A percentile compares a stretch with the other conserved stretches of the same genome.
Evolutionary conservation across 331 rosid species (phyloP).

Genomic region (Cucumis variabilis): DNA sequence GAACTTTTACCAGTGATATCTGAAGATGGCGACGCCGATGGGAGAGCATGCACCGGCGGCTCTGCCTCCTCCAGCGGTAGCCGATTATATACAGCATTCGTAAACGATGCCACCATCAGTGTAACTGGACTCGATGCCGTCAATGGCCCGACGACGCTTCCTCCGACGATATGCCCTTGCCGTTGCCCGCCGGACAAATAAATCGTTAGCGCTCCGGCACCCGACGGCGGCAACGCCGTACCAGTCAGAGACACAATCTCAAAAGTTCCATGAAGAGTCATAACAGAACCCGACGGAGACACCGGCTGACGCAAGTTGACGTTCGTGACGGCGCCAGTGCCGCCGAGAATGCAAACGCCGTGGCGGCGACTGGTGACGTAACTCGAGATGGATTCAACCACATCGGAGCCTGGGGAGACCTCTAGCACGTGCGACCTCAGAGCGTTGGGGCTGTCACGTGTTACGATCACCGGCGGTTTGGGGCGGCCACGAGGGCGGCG

Average conservation of each 20-base stretch:
- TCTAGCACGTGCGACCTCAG: slow-evolving; percentile 90
- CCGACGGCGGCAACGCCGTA: slow-evolving; percentile 75
- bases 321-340: slow-evolving; percentile 85
- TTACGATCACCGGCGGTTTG: slow-evolving; percentile 85
- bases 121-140: slow-evolving; percentile 77
- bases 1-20: slow-evolving; percentile 26
- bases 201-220: slow-evolving; percentile 70
- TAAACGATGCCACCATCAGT: slow-evolving; percentile 87
- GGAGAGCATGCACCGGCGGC: slow-evolving; percentile 8
- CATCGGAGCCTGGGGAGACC: slow-evolving; percentile 69
- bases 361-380: slow-evolving; percentile 77
- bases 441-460: slow-evolving; percentile 86
- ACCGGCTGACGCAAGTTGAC: slow-evolving; percentile 89
- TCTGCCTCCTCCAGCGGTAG: slow-evolving; percentile 73
- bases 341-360: slow-evolving; percentile 82
- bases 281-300: slow-evolving; percentile 72
- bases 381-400: slow-evolving; percentile 71
- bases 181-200: slow-evolving; percentile 88
- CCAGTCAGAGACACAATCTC: slow-evolving; percentile 86
- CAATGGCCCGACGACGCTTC: slow-evolving; percentile 81
- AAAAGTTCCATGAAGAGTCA: slow-evolving; percentile 82
- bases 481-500: slow-evolving; percentile 79
- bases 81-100: slow-evolving; percentile 93
- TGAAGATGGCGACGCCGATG: slow-evolving; percentile 36
- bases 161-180: slow-evolving; percentile 91